Evolutionary conservation across 129 eudicot genomes (phyloP).

Genomic region (Artemisia argyi): DNA sequence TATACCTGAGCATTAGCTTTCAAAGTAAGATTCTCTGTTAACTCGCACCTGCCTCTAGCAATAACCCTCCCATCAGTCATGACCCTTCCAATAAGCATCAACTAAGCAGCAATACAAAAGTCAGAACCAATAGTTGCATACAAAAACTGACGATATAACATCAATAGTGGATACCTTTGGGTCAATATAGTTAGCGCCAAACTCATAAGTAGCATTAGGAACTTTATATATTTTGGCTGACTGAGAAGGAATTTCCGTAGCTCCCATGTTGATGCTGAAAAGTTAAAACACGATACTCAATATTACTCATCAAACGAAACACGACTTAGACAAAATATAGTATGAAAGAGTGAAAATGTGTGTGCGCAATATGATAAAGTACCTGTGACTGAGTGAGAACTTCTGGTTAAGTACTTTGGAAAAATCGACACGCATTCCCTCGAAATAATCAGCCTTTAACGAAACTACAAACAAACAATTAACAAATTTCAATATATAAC

Average conservation of each 20-base stretch:
- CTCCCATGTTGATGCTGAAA: constrained; percentile 79
- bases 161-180: constrained; percentile 57
- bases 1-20: constrained; percentile 16
- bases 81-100: constrained; percentile 18
- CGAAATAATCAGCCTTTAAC: constrained; percentile 86
- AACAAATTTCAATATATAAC: background rate
- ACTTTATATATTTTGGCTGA: constrained; percentile 71
- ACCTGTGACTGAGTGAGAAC: constrained; percentile 94
- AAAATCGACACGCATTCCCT: constrained; percentile 94
- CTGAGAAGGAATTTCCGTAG: constrained; percentile 89
- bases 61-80: constrained; percentile 7
- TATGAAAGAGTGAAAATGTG: no score
- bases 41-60: background rate
- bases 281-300: background rate
- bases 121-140: background rate
- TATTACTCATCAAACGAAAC: background rate
- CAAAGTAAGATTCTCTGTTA: constrained; percentile 5
- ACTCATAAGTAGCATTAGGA: constrained; percentile 82
- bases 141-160: background rate
- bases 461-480: constrained; percentile 52
- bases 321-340: no score
- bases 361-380: background rate
- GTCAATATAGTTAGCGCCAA: constrained; percentile 92
- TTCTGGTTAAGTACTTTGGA: constrained; percentile 75
- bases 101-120: background rate